phyloP scores from a whole-genome alignment of 2,329 filamentous ascomycete species.

The Ceratocystis papillata region DNA sequence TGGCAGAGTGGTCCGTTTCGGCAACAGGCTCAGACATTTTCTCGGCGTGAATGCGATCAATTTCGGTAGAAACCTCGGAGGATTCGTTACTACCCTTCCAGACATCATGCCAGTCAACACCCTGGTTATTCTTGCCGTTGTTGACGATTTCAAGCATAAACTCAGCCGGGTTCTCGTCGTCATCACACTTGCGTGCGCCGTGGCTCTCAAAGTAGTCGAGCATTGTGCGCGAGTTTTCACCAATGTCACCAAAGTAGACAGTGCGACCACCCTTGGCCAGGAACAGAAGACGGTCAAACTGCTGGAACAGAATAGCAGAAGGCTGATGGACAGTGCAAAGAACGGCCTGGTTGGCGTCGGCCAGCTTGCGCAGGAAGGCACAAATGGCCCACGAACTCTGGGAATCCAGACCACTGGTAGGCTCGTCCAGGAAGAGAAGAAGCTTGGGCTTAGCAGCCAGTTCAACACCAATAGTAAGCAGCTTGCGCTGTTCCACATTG shows the following conservation, averaged over 20 bases:
- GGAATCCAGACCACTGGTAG: constrained; percentile 51
- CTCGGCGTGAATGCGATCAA: constrained; percentile 50
- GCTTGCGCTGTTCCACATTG: constrained; percentile 52
- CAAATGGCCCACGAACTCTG: constrained; percentile 55
- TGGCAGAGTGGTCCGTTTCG: constrained; percentile 25
- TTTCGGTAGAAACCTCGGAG: constrained; percentile 45
- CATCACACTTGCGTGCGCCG: constrained; percentile 48
- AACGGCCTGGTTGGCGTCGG: constrained; percentile 43
- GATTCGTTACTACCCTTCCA: constrained; percentile 50
- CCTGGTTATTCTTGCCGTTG: constrained; percentile 32
- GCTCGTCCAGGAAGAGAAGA: constrained; percentile 52
- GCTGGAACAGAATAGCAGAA: constrained; percentile 42
- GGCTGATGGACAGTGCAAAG: constrained; percentile 48
- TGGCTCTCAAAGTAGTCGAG: constrained; percentile 54
- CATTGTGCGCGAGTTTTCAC: constrained; percentile 46
- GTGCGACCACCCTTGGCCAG: constrained; percentile 54
- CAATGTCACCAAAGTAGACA: constrained; percentile 60
- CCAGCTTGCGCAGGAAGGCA: constrained; percentile 50
- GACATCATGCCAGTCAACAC: constrained; percentile 54
- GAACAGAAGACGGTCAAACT: constrained; percentile 52
- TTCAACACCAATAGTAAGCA: constrained; percentile 52
- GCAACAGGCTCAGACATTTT: constrained; percentile 29
- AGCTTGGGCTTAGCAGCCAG: constrained; percentile 47
- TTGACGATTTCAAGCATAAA: constrained; percentile 55
- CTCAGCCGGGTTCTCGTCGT: constrained; percentile 61